phyloP scores from a whole-genome alignment of 2,329 filamentous ascomycete genomes.

The Calonectria pseudoreteaudii region DNA sequence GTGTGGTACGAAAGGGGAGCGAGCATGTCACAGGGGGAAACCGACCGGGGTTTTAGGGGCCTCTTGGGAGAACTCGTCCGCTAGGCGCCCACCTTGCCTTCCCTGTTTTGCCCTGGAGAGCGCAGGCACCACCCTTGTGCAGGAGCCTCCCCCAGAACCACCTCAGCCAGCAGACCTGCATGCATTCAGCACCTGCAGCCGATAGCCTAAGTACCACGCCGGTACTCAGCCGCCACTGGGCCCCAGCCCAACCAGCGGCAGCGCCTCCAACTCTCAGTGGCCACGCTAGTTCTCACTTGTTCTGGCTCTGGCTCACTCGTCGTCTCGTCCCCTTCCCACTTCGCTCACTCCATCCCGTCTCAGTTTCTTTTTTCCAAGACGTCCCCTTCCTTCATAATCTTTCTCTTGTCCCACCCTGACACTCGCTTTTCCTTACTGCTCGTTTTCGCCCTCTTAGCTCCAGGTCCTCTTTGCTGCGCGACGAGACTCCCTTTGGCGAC shows the following conservation, averaged over 20 bases:
- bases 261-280: constrained; percentile 33
- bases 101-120: not conserved
- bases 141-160: not conserved
- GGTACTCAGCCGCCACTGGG: constrained; percentile 21
- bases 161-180: not conserved
- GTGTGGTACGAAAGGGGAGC: constrained; percentile 7
- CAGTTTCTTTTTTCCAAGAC: constrained; percentile 14
- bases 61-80: not conserved
- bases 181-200: constrained; percentile 10
- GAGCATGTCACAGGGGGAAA: not conserved
- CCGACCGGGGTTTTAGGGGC: not conserved
- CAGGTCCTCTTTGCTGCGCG: constrained; percentile 39
- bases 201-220: constrained; percentile 10
- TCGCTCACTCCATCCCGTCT: constrained; percentile 15
- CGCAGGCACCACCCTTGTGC: not conserved
- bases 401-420: constrained; percentile 16
- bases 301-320: constrained; percentile 14
- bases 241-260: constrained; percentile 32
- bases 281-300: constrained; percentile 34
- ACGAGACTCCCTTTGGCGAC: constrained; percentile 36
- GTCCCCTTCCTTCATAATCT: constrained; percentile 24
- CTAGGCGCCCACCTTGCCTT: not conserved
- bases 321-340: constrained; percentile 31
- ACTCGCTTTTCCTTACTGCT: constrained; percentile 2
- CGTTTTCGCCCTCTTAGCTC: constrained; percentile 22